phyloP scores from a whole-genome alignment of 805 yeast genomes.

The Tetrapisispora iriomotensis region DNA sequence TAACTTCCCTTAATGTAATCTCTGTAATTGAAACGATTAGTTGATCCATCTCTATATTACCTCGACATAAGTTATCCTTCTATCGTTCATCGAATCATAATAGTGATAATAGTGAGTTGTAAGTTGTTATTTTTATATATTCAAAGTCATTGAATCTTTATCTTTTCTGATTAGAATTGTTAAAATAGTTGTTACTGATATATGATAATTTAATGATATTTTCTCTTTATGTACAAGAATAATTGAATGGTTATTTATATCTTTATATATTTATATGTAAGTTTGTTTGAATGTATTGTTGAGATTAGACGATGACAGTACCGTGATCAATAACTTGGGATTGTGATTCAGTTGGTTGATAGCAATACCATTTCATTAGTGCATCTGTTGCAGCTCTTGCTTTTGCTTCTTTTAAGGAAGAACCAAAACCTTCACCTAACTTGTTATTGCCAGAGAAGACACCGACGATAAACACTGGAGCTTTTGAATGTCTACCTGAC shows the following conservation, averaged over 20 bases:
- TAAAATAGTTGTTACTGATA: not conserved
- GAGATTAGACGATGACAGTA: constrained; percentile 33
- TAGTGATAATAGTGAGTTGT: not conserved
- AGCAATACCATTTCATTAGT: constrained; percentile 83
- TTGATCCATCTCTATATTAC: not conserved
- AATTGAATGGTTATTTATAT: no score
- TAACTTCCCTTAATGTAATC: constrained; percentile 8
- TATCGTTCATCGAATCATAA: not conserved
- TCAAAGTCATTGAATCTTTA: no score
- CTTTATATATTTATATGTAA: not conserved
- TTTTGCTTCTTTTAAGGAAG: constrained; percentile 83
- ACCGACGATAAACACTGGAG: constrained; percentile 85
- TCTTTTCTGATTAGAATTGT: no score
- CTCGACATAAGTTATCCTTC: not conserved
- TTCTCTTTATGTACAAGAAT: constrained; percentile 2
- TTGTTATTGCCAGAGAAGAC: constrained; percentile 75
- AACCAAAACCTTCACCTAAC: constrained; percentile 91
- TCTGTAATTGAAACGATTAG: not conserved
- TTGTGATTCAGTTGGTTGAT: constrained; percentile 60
- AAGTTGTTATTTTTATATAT: no score
- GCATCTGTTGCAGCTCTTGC: constrained; percentile 88
- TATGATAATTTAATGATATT: not conserved
- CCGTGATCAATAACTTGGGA: constrained; percentile 46
- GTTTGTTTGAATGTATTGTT: not conserved
- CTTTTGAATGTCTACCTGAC: constrained; percentile 77